phyloP scores from a whole-genome alignment of 2,329 filamentous ascomycete genomes.

The Hymenoscyphus albidus region DNA sequence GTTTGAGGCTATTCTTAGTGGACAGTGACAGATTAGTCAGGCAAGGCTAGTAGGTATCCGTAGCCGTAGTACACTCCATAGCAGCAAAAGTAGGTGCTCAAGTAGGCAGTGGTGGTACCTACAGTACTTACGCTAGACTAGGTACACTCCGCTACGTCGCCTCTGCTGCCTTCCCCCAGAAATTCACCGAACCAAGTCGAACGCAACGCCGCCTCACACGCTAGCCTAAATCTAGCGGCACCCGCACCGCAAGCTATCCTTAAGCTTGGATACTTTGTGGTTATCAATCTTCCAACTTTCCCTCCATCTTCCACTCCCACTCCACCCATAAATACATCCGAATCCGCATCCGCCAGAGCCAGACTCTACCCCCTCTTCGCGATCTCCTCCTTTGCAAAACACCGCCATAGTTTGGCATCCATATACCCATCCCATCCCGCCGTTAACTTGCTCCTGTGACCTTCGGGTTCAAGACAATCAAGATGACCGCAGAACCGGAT shows the following conservation, averaged over 20 bases:
- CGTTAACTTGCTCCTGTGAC: slow-evolving; percentile 10
- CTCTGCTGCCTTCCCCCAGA: background rate
- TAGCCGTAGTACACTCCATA: background rate
- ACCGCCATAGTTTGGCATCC: slow-evolving; percentile 15
- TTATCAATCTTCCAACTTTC: slow-evolving; percentile 8
- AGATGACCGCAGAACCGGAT: slow-evolving; percentile 67
- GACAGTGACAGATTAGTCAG: background rate
- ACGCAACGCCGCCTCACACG: background rate
- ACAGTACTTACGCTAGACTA: no score
- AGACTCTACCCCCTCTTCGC: slow-evolving; percentile 11
- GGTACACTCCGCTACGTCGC: background rate
- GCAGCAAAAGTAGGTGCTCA: background rate
- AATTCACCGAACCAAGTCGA: slow-evolving; percentile 4
- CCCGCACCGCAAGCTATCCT: slow-evolving; percentile 11
- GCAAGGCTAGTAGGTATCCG: background rate
- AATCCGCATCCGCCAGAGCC: background rate
- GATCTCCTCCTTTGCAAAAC: slow-evolving; percentile 6
- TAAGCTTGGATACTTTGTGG: slow-evolving; percentile 11
- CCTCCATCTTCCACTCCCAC: slow-evolving; percentile 16
- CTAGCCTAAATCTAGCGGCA: background rate
- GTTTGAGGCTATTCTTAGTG: background rate
- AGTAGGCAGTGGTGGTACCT: background rate
- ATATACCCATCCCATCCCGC: slow-evolving; percentile 10
- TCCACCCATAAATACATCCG: slow-evolving; percentile 2
- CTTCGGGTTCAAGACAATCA: slow-evolving; percentile 37